phyloP scores from a whole-genome alignment of 2,329 filamentous ascomycete genomes.

The Coniochaeta hoffmannii region DNA sequence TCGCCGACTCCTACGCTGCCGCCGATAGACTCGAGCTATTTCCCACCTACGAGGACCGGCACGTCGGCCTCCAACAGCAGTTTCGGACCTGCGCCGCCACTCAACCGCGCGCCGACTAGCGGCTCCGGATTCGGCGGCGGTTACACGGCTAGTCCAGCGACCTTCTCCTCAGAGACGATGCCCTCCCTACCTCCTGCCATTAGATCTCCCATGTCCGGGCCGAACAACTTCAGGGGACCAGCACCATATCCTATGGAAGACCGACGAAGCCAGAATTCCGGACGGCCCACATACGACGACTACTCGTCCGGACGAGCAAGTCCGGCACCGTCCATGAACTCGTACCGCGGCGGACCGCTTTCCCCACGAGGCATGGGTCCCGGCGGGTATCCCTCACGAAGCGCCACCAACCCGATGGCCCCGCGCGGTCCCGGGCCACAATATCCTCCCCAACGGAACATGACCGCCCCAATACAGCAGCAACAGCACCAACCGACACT shows the following conservation, averaged over 20 bases:
- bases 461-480: conserved; percentile 23
- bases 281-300: conserved; percentile 10
- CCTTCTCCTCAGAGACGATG: conserved; percentile 16
- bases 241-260: conserved; percentile 5
- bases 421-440: conserved; percentile 13
- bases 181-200: conserved; percentile 18
- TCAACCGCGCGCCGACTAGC: conserved; percentile 18
- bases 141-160: conserved; percentile 17
- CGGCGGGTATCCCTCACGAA: conserved; percentile 14
- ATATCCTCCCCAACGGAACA: conserved; percentile 22
- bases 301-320: conserved; percentile 17
- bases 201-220: conserved; percentile 13
- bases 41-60: conserved; percentile 13
- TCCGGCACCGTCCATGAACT: conserved; percentile 21
- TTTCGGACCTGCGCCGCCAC: conserved; percentile 11
- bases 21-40: conserved; percentile 10
- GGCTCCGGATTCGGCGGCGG: conserved; percentile 13
- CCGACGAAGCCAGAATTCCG: conserved; percentile 2
- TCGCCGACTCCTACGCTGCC: conserved; percentile 21
- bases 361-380: conserved; percentile 15
- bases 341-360: conserved; percentile 12
- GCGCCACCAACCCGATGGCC: conserved; percentile 21
- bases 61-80: conserved; percentile 17
- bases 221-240: conserved; percentile 10
- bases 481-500: conserved; percentile 12